A percentile compares a stretch with the other conserved stretches of the same genome.
Evolutionary conservation across 345 rosid genomes (phyloP).

Genomic region (Arabidopsis thaliana): TAIR10.1 NC_003070.9:17128501-17129000

Average conservation of each 20-base stretch:
- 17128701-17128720: neutral
- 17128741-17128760: neutral
- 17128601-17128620: neutral
- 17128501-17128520: neutral
- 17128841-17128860: neutral
- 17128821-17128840: neutral
- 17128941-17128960: neutral
- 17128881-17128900: neutral
- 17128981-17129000: neutral
- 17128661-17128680: neutral
- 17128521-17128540: constrained; percentile 2
- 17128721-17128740: neutral
- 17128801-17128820: neutral
- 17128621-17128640: neutral
- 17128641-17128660: neutral
- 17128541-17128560: neutral
- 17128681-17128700: neutral
- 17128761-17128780: neutral
- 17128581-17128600: neutral
- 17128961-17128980: neutral
- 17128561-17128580: neutral
- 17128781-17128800: constrained; percentile 6
- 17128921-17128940: neutral
- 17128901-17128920: neutral
- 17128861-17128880: neutral